Evolutionary conservation across 768 basidiomycete genomes (phyloP), one percentile per base, ranked within the genome.

Genomic region (Asterophora parasitica): DNA sequence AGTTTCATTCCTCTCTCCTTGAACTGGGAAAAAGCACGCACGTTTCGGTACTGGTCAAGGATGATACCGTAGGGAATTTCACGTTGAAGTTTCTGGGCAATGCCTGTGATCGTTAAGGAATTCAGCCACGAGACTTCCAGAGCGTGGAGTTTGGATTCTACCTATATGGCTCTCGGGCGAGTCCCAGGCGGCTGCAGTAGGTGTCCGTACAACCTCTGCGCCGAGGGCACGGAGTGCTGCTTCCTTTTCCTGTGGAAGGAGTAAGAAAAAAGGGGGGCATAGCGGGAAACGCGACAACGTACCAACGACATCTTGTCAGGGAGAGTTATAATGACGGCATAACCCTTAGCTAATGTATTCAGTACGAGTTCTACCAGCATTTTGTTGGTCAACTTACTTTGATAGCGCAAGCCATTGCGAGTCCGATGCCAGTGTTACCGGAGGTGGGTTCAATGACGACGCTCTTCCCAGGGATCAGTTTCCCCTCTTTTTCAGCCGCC

Each of bases 381-480:
- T 19, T 13, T 15, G 41, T 26, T 44, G 44, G 33, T 37, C 50
- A 36, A 49, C 53, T 61, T 73, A 92, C 95, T 82, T 94, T 95
- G 68, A 98, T 82, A 10, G 94, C 92, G 57, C 91, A 90, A 0
- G 89, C 84, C 75, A 98, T 78, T 3, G 94, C 94, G 9, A 99
- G 72, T 0, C 94, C 96, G 51, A 99, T 95, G 4, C 92, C 93
- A n/a, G 93, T 95, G 59, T 96, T 95, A 16, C 92, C 92, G 9
- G 89, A 91, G 7, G 90, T 96, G 0, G 96, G 92, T 64, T 99
- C 96, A 50, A 99, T 94, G 48, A 98, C 82, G 43, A 94, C 82
- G 55, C 88, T 92, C 66, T 90, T 75, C 0, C 93, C 93, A 1
- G 89, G 88, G 30, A 90, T 75, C 33, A 99, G 79, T 42, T 73